A percentile compares a stretch with the other conserved stretches of the same genome.
phyloP scores from a whole-genome alignment of 805 yeast species.

The Zygosaccharomyces gambellarensis region DNA sequence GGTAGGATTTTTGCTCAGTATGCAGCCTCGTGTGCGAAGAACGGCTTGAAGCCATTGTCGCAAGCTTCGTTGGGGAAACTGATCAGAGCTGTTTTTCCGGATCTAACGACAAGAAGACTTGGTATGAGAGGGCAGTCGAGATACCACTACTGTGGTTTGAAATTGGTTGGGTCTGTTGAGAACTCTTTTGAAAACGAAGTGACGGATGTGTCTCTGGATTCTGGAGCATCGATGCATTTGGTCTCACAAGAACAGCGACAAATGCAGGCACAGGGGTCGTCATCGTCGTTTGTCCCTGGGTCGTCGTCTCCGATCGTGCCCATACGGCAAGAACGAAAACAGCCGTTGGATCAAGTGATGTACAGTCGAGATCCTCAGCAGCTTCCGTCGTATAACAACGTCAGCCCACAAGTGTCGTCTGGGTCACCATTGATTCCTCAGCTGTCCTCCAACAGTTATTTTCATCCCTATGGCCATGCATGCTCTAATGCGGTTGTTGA shows the following conservation, averaged over 20 bases:
- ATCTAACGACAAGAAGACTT: slow-evolving; percentile 65
- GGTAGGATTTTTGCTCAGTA: slow-evolving; percentile 65
- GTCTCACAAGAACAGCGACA: not conserved
- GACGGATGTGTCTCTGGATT: not conserved
- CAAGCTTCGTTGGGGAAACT: slow-evolving; percentile 79
- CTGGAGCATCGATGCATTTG: not conserved
- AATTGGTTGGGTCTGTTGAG: slow-evolving; percentile 21
- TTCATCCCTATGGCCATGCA: not conserved
- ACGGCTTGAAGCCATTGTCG: slow-evolving; percentile 53
- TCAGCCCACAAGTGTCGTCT: not conserved
- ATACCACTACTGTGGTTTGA: slow-evolving; percentile 81
- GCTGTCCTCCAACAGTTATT: not conserved
- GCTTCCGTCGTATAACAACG: not conserved
- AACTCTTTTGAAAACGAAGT: not conserved
- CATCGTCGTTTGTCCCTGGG: not conserved
- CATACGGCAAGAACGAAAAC: not conserved
- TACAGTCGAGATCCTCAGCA: not conserved
- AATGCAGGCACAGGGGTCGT: not conserved
- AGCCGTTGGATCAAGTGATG: not conserved
- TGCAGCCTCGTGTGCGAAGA: slow-evolving; percentile 51
- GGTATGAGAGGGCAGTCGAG: slow-evolving; percentile 80
- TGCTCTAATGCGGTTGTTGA: not conserved
- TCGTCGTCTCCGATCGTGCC: too few relatives aligned
- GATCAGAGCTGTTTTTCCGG: slow-evolving; percentile 60
- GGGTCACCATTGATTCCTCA: not conserved